Evolutionary conservation across 768 basidiomycete species (phyloP).

Genomic region (Phaeotremella fagi): DNA sequence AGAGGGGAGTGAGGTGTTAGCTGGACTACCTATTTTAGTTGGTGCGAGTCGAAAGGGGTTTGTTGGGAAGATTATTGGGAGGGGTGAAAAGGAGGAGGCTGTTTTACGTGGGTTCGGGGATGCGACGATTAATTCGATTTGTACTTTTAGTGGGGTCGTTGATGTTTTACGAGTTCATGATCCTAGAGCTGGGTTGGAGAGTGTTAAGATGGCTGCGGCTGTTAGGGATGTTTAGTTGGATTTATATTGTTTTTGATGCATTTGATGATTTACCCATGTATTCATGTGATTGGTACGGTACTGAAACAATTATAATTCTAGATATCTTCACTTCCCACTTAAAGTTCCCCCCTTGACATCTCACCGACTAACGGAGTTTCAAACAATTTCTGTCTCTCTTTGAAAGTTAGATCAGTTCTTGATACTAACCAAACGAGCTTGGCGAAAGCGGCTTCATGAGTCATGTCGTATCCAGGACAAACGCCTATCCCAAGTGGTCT

Average conservation of each 20-base stretch:
- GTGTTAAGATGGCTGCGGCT: slow-evolving; percentile 61
- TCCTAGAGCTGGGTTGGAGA: slow-evolving; percentile 66
- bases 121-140: slow-evolving; percentile 62
- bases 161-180: slow-evolving; percentile 79
- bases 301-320: background rate
- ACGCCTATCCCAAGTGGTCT: no score
- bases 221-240: slow-evolving; percentile 45
- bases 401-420: slow-evolving; percentile 33
- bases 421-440: slow-evolving; percentile 42
- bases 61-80: slow-evolving; percentile 62
- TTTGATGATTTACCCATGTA: background rate
- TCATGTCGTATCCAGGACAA: slow-evolving; percentile 39
- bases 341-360: slow-evolving; percentile 18
- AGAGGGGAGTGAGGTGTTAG: slow-evolving; percentile 13
- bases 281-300: background rate
- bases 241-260: background rate
- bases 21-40: slow-evolving; percentile 61
- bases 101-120: slow-evolving; percentile 74
- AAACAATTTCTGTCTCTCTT: slow-evolving; percentile 33
- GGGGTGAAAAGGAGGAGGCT: slow-evolving; percentile 46
- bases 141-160: slow-evolving; percentile 68
- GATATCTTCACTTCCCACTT: background rate
- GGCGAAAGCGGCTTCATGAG: slow-evolving; percentile 43
- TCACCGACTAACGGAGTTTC: slow-evolving; percentile 33
- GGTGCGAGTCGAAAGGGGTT: slow-evolving; percentile 82